Conservation (phyloP, 192 early-diverging fungal genomes). For the Podila epicladia region DNA sequence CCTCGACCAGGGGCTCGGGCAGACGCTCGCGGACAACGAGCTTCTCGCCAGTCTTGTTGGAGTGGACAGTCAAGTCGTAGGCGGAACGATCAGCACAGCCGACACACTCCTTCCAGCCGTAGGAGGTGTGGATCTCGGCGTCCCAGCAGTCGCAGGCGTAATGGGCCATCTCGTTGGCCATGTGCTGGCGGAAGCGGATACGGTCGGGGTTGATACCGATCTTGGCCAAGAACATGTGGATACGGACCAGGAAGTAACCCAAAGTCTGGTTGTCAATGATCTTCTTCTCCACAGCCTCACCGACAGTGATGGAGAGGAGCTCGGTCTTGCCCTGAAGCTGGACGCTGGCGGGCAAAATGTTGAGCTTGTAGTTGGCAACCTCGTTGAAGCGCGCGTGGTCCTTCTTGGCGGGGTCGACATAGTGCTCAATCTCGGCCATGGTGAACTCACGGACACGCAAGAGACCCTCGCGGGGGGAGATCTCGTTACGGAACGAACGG, state of each 20-base stretch:
- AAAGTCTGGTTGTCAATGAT: slow-evolving; percentile 97
- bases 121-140: slow-evolving; percentile 92
- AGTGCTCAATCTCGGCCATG: slow-evolving; percentile 99
- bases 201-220: slow-evolving; percentile 90
- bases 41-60: slow-evolving; percentile 89
- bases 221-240: slow-evolving; percentile 88
- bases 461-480: slow-evolving; percentile 93
- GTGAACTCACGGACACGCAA: slow-evolving; percentile 98
- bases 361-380: slow-evolving; percentile 79
- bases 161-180: slow-evolving; percentile 99
- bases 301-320: slow-evolving; percentile 78
- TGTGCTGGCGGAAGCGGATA: slow-evolving; percentile 98
- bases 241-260: slow-evolving; percentile 97
- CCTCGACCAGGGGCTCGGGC: slow-evolving; percentile 79
- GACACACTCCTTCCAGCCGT: slow-evolving; percentile 99
- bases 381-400: slow-evolving; percentile 91
- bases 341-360: slow-evolving; percentile 77
- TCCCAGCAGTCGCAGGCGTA: slow-evolving; percentile 99
- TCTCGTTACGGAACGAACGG: slow-evolving; percentile 99
- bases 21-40: slow-evolving; percentile 92
- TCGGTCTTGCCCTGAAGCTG: slow-evolving; percentile 84
- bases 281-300: slow-evolving; percentile 89
- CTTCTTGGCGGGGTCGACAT: slow-evolving; percentile 95
- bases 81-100: slow-evolving; percentile 99
- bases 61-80: slow-evolving; percentile 94